Evolutionary conservation across 306 rosid species (phyloP).

Genomic region (Pueraria montana): DNA sequence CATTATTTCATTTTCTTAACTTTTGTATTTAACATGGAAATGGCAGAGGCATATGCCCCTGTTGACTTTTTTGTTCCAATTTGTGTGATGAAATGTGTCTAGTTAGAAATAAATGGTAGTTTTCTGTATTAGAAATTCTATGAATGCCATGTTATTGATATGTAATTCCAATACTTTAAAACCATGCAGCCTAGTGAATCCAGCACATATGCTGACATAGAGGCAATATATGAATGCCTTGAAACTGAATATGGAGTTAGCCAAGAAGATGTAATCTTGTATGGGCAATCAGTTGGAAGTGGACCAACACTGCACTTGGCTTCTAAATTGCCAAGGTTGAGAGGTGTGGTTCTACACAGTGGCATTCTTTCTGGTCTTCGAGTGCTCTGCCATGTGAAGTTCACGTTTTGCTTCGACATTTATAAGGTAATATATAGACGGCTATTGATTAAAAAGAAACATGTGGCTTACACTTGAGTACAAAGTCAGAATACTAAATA

Average conservation of each 20-base stretch:
- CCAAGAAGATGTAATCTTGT: constrained; percentile 94
- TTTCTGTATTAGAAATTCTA: constrained; percentile 6
- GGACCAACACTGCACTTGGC: constrained; percentile 99
- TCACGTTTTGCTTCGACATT: constrained; percentile 91
- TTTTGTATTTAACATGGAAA: constrained; percentile 20
- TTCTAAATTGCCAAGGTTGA: constrained; percentile 87
- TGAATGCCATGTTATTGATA: not conserved
- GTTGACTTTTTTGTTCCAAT: not conserved
- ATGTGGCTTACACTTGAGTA: not conserved
- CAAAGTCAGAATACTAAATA: constrained; percentile 21
- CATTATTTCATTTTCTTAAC: not conserved
- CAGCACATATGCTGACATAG: constrained; percentile 94
- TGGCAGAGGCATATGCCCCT: not conserved
- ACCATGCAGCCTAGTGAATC: constrained; percentile 92
- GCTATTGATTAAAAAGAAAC: constrained; percentile 4
- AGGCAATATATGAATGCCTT: constrained; percentile 95
- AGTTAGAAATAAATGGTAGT: not conserved
- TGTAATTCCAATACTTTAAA: constrained; percentile 20
- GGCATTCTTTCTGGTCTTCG: constrained; percentile 97
- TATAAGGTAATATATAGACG: constrained; percentile 72
- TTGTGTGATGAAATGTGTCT: not conserved
- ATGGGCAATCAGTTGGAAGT: constrained; percentile 98
- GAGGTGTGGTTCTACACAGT: constrained; percentile 95
- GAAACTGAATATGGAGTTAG: constrained; percentile 90
- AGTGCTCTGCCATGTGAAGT: constrained; percentile 92